These are phyloP conservation scores for Suillus ampliporus DNA, from an alignment of 768 basidiomycete species.

Conservation along the genomic window DNA sequence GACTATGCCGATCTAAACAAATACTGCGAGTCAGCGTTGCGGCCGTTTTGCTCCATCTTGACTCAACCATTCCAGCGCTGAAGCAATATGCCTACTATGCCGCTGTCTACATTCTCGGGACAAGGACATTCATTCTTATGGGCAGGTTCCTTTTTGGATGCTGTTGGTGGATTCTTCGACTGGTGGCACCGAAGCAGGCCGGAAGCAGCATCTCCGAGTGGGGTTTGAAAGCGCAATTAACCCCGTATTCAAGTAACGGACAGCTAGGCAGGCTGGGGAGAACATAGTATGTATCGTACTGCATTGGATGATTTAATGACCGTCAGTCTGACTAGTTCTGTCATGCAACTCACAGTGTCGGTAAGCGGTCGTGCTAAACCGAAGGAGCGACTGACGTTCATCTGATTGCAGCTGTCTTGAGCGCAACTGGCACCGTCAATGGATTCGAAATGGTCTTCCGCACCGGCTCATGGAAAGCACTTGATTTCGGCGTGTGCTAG, in stretches of 20 bases:
- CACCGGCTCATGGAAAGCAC: not conserved
- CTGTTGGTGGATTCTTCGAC: not conserved
- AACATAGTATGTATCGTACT: not conserved
- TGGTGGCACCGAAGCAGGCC: not conserved
- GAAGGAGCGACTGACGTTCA: not conserved
- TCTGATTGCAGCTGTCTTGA: not conserved
- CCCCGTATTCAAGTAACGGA: no score
- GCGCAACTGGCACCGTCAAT: not conserved
- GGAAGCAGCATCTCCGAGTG: not conserved
- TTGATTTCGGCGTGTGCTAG: not conserved
- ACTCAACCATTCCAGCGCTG: not conserved
- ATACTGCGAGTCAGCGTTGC: not conserved
- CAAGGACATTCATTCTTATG: not conserved
- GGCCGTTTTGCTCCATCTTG: not conserved
- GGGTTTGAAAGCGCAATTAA: no score
- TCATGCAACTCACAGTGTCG: not conserved
- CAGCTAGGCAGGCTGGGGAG: not conserved
- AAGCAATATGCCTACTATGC: not conserved
- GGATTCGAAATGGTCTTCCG: no score
- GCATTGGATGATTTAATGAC: not conserved
- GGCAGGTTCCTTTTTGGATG: not conserved
- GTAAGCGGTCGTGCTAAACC: not conserved
- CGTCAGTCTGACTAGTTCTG: not conserved
- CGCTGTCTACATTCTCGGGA: not conserved
- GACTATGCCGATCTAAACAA: not conserved